Percentiles rank a stretch among this genome's conserved stretches.
phyloP scores from a whole-genome alignment of 1,284 basidiomycete species.

The Ganoderma boninense region DNA sequence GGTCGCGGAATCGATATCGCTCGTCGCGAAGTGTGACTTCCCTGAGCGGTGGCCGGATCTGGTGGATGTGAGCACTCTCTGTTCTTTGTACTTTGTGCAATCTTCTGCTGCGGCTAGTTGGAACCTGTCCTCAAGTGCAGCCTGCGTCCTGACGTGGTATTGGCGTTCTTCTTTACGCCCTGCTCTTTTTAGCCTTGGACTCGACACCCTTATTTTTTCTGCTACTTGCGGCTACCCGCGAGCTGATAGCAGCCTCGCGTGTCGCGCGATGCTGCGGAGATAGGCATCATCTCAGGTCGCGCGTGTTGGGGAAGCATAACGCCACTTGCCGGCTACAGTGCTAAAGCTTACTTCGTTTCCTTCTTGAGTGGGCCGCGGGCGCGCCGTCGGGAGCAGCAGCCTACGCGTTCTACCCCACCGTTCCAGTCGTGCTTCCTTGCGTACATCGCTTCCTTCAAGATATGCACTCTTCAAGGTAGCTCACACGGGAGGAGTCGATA shows the following conservation, averaged over 20 bases:
- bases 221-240: no score
- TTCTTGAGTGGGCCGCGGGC: not conserved
- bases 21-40: conserved; percentile 90
- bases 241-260: not conserved
- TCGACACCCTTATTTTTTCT: not conserved
- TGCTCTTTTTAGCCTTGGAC: no score
- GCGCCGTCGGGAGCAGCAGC: not conserved
- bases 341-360: not conserved
- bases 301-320: not conserved
- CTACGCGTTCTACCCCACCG: not conserved
- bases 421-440: not conserved
- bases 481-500: not conserved
- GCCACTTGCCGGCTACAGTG: not conserved
- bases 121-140: not conserved
- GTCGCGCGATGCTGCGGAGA: not conserved
- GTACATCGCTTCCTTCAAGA: not conserved
- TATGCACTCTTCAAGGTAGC: not conserved
- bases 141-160: not conserved
- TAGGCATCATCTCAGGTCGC: not conserved
- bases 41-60: conserved; percentile 86
- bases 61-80: conserved; percentile 49
- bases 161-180: not conserved
- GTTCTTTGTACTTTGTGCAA: not conserved
- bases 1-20: conserved; percentile 88
- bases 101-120: not conserved